Evolutionary conservation across 352 stramenopile genomes (phyloP).

Genomic region (Phytopythium vexans): DNA sequence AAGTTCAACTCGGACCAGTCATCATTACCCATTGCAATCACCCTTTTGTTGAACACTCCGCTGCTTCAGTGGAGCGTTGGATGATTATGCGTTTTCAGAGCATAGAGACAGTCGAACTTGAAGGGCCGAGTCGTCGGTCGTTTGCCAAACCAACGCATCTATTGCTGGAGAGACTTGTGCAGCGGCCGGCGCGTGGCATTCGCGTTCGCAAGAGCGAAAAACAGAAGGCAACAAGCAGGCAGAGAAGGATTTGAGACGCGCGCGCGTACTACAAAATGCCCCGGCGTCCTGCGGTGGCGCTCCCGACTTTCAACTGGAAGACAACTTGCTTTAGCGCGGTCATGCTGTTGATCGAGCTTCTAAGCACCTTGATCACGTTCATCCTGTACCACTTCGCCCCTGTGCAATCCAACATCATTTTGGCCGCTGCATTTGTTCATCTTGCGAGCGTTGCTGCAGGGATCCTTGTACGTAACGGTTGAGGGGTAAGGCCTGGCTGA

Average conservation of each 20-base stretch:
- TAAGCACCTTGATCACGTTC: constrained; percentile 32
- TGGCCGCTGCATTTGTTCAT: constrained; percentile 34
- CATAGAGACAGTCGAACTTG: too few species aligned
- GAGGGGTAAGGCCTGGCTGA: too few species aligned
- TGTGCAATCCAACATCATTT: constrained; percentile 29
- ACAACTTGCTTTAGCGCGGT: constrained; percentile 38
- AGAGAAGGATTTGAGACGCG: too few species aligned
- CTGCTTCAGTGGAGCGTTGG: too few species aligned
- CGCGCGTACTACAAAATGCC: not conserved
- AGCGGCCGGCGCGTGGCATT: too few species aligned
- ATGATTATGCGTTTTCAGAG: too few species aligned
- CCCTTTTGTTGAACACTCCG: too few species aligned
- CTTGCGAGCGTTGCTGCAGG: constrained; percentile 37
- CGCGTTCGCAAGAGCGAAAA: too few species aligned
- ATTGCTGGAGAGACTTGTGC: too few species aligned
- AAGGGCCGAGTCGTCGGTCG: too few species aligned
- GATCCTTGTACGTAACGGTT: constrained; percentile 30
- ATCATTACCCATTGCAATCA: constrained; percentile 7
- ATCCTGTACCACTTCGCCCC: constrained; percentile 32
- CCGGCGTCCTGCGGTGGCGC: constrained; percentile 17
- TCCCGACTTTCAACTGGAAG: constrained; percentile 41
- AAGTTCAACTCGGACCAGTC: constrained; percentile 55
- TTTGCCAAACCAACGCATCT: too few species aligned
- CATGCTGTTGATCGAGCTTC: constrained; percentile 39
- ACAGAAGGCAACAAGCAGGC: too few species aligned